Base-by-base conservation (phyloP, 1,139 yeast genomes). In the Candida anutae region DNA sequence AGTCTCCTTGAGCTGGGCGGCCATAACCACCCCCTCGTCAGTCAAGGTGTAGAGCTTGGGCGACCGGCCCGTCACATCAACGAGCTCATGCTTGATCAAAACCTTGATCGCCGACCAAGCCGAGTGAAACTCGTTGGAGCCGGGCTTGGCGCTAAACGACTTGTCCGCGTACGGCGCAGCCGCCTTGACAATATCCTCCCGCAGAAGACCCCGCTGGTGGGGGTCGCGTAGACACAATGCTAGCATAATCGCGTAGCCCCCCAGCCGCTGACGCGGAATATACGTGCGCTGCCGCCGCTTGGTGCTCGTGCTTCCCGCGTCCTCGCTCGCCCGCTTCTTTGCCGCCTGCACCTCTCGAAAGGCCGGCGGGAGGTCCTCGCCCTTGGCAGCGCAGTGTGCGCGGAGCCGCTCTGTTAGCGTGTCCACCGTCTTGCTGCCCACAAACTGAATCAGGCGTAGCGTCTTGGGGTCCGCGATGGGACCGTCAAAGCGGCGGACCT, bases 181-280 rank as follows among this genome's bases (percentile, higher is more conserved):
- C 16, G 52, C 47, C 14, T 66, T 48, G 5, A 69, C 57, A 6
- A 87, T 68, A 28, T 74, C 80, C 8, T 72, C 72, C 44, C 74
- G 80, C 4, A 76, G 65, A 46, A 82, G 48, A 0, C 87, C 87
- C 15, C 47, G 45, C 15, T 64, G 42, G 1, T 53, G 43, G 6
- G 57, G 53, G 42, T 80, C 90, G 17, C 67, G 51, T 24, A 73
- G 60, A 29, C 70, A 61, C 10, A 90, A 53, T 0, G 81, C 80
- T 13, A 87, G 40, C 21, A 90, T 45, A 5, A 90, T 81, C 0
- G 94, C 95, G 55, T 82, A 90, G 0, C 87, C 93, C 0, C 97
- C 96, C 0, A 94, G 75, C 23, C 93, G 59, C 37, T 74, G 75
- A 25, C 68, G 65, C 1, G 98, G 98, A 0, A 88, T 68, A 48